Base-by-base conservation (phyloP, 2,329 filamentous ascomycete species). In the Ophiosphaerella narmari region DNA sequence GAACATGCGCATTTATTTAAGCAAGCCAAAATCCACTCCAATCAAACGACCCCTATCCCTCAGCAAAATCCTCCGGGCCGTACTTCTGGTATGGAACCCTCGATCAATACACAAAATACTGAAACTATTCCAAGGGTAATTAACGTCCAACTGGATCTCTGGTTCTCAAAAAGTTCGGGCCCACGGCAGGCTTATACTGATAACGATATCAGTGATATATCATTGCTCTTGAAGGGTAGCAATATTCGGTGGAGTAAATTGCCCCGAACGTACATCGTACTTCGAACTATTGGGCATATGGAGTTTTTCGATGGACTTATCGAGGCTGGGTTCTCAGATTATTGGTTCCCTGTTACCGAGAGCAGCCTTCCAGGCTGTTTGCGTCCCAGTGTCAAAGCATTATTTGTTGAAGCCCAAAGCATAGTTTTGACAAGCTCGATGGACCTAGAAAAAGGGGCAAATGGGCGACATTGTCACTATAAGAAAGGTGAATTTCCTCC, bases 201-300 rank as follows among this genome's bases (percentile, higher is more conserved):
- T 3, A 8, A 2, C 11, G 26, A 29, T 29, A 29, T 29, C 26
- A 29, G 3, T 6, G 26, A 7, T 7, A 29, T 29, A 33, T 53
- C 55, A 32, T 24, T 26, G 3, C 38, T 61, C 9, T 38, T 61
- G 38, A 41, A 44, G 13, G 18, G 48, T 12, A 23, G 24, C 9
- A 39, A 48, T 32, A 34, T 13, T 6, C 31, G 33, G 41, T 62
- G 59, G 60, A 54, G 52, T 34, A 46, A 52, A 26, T 43, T 58
- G 3, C 67, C 67, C 7, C 54, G 65, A 38, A 55, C 59, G 33
- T 70, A 68, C 46, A 60, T 56, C 23, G 54, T 68, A n/a, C 56
- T 71, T 24, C 60, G 63, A 7, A 54, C 43, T 24, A 66, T 71
- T 21, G 48, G 52, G 29, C 43, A 49, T 21, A 36, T 67, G 11